Evolutionary conservation across 345 rosid species (phyloP).

Genomic region (Melaleuca quinquenervia): DNA sequence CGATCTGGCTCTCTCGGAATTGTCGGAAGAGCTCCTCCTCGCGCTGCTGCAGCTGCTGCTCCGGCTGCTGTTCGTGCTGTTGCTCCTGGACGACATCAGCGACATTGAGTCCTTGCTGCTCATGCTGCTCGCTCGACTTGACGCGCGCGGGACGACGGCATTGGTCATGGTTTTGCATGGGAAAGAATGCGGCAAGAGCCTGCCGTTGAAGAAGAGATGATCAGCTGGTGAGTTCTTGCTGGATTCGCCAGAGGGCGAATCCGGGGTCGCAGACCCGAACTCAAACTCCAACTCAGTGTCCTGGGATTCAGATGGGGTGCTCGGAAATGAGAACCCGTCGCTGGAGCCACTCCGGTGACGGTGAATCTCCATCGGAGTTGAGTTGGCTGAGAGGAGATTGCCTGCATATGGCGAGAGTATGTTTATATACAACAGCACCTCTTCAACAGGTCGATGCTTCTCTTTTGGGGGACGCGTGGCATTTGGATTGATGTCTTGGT

Average conservation of each 20-base stretch:
- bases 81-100: conserved; percentile 51
- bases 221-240: conserved; percentile 67
- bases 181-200: conserved; percentile 62
- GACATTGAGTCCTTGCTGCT: conserved; percentile 32
- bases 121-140: conserved; percentile 46
- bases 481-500: not conserved
- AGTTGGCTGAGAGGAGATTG: not conserved
- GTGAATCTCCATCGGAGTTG: conserved; percentile 14
- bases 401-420: not conserved
- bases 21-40: conserved; percentile 50
- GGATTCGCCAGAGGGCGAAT: conserved; percentile 23
- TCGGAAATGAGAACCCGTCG: conserved; percentile 36
- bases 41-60: conserved; percentile 61
- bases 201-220: conserved; percentile 72
- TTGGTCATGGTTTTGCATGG: conserved; percentile 21
- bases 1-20: conserved; percentile 10
- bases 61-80: conserved; percentile 52
- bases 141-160: not conserved
- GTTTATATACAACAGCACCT: not conserved
- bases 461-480: not conserved
- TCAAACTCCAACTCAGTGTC: conserved; percentile 49
- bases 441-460: not conserved
- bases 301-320: conserved; percentile 11
- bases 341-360: conserved; percentile 11
- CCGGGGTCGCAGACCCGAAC: conserved; percentile 52